phyloP scores from a whole-genome alignment of 768 basidiomycete species.

The Rhodotorula diobovata region DNA sequence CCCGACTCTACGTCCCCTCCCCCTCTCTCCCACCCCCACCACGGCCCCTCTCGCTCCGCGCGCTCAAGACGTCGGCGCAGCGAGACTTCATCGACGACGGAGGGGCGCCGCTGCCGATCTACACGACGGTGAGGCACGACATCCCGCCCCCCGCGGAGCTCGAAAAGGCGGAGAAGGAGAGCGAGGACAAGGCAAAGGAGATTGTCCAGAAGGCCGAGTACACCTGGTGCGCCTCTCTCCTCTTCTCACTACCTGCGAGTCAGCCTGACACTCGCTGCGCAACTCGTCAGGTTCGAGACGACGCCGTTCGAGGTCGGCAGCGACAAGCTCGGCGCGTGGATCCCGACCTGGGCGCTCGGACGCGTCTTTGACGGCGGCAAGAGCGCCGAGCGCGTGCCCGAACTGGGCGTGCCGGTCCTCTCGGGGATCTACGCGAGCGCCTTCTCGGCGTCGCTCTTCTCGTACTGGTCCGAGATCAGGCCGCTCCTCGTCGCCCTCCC shows the following conservation, averaged over 20 bases:
- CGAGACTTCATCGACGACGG: conserved; percentile 40
- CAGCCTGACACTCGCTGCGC: no score
- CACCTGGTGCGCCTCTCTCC: conserved; percentile 37
- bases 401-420: conserved; percentile 45
- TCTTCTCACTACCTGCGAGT: no score
- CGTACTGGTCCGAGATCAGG: conserved; percentile 45
- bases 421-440: conserved; percentile 47
- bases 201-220: conserved; percentile 33
- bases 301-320: conserved; percentile 43
- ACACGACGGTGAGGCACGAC: conserved; percentile 45
- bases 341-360: conserved; percentile 47
- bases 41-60: conserved; percentile 33
- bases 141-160: conserved; percentile 13
- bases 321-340: conserved; percentile 42
- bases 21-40: conserved; percentile 15
- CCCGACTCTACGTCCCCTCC: conserved; percentile 44
- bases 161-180: not conserved
- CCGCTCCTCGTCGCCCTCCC: conserved; percentile 43
- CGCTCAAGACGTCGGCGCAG: conserved; percentile 43
- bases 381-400: conserved; percentile 41
- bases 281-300: conserved; percentile 44
- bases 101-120: conserved; percentile 45
- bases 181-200: conserved; percentile 2
- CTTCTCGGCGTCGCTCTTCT: conserved; percentile 43
- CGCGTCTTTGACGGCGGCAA: conserved; percentile 44